Evolutionary conservation across 352 stramenopile genomes (phyloP).

Genomic region (Hyaloperonospora brassicae): DNA sequence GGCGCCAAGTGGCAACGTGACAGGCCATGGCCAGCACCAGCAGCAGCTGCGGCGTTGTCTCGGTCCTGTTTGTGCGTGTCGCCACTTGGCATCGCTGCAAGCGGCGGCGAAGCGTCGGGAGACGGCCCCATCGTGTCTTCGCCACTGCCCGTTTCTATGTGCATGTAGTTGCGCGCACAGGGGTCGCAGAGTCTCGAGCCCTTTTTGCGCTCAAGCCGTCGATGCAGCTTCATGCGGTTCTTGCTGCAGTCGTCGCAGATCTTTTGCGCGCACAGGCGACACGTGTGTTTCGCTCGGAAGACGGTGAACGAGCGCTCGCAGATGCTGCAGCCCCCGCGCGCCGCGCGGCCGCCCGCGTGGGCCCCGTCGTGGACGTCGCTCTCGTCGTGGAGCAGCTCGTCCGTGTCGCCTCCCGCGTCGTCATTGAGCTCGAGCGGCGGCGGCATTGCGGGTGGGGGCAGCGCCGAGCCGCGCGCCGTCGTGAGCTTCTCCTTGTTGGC

Average conservation of each 20-base stretch:
- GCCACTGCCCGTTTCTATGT: slow-evolving; percentile 21
- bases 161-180: slow-evolving; percentile 56
- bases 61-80: slow-evolving; percentile 8
- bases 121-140: slow-evolving; percentile 22
- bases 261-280: slow-evolving; percentile 57
- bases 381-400: slow-evolving; percentile 16
- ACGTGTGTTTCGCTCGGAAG: slow-evolving; percentile 77
- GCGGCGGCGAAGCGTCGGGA: slow-evolving; percentile 22
- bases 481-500: slow-evolving; percentile 8
- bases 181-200: slow-evolving; percentile 65
- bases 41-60: too few relatives aligned
- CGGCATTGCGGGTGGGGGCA: slow-evolving; percentile 2
- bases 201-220: slow-evolving; percentile 55
- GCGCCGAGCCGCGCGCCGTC: not conserved
- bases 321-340: slow-evolving; percentile 31
- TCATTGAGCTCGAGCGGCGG: slow-evolving; percentile 33
- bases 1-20: slow-evolving; percentile 22
- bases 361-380: too few relatives aligned
- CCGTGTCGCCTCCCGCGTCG: slow-evolving; percentile 18
- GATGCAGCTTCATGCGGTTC: slow-evolving; percentile 68
- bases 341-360: slow-evolving; percentile 1
- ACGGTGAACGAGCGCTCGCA: slow-evolving; percentile 71
- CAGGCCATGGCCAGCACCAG: slow-evolving; percentile 3
- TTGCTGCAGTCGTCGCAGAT: slow-evolving; percentile 83
- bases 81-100: slow-evolving; percentile 18